These are phyloP conservation scores for Podosphaera leucotricha DNA, from an alignment of 2,329 filamentous ascomycete genomes.

Conservation along the genomic window DNA sequence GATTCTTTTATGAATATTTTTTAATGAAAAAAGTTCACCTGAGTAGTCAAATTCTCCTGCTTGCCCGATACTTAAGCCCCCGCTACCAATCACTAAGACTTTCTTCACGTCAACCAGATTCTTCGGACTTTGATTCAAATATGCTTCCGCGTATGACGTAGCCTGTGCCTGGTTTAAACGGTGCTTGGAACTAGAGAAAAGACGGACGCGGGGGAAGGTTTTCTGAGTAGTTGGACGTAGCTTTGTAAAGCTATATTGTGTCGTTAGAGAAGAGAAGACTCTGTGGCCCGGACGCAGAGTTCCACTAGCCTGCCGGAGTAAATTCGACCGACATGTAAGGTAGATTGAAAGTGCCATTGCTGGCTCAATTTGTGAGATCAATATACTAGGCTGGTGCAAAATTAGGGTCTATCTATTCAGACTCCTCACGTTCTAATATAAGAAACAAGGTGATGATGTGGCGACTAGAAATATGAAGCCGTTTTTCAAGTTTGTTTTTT, in stretches of 20 bases:
- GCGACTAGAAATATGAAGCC: too few species aligned
- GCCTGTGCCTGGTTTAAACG: slow-evolving; percentile 26
- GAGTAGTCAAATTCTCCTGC: slow-evolving; percentile 98
- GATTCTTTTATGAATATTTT: too few species aligned
- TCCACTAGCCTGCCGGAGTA: slow-evolving; percentile 1
- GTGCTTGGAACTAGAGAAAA: slow-evolving; percentile 13
- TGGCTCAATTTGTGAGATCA: neutral
- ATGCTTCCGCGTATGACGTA: slow-evolving; percentile 63
- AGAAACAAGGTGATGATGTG: too few species aligned
- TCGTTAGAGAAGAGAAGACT: slow-evolving; percentile 13
- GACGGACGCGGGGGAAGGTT: slow-evolving; percentile 9
- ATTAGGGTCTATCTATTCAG: neutral
- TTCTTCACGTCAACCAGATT: slow-evolving; percentile 82
- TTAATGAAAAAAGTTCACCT: slow-evolving; percentile 30
- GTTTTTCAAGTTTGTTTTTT: too few species aligned
- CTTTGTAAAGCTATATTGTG: slow-evolving; percentile 9
- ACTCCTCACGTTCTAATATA: neutral
- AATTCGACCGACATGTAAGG: neutral
- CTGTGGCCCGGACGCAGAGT: slow-evolving; percentile 9
- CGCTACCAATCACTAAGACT: slow-evolving; percentile 86
- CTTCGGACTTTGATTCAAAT: slow-evolving; percentile 33
- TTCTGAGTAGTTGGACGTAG: slow-evolving; percentile 9
- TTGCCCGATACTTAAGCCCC: slow-evolving; percentile 89
- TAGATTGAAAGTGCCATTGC: neutral
- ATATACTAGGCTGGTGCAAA: neutral